Base-by-base conservation (phyloP, 2,329 filamentous ascomycete species). In the Sarocladiaceae sp. region DNA sequence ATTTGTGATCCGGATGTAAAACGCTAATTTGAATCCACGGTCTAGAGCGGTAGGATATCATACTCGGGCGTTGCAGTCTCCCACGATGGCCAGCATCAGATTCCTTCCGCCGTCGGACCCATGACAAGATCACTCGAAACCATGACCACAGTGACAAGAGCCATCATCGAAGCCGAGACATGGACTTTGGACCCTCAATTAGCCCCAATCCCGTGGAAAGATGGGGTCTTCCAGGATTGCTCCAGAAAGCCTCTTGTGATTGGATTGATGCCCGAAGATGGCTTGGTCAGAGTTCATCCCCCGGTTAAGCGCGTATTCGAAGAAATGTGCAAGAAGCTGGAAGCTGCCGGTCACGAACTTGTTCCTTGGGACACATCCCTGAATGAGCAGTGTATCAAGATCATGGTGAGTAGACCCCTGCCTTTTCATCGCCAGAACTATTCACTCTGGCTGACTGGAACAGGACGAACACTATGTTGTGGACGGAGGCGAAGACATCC, bases 401-500 rank as follows among this genome's bases (percentile, higher is more conserved):
- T 36, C 15, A n/a, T 36, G 33, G 33, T 36, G 33, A 7, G 18
- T 17, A 36, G 18, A n/a, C n/a, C n/a, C n/a, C 33, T 36, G 12
- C 15, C 33, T n/a, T n/a, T n/a, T n/a, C n/a, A n/a, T n/a, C n/a
- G n/a, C n/a, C n/a, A n/a, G n/a, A n/a, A n/a, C n/a, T n/a, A n/a
- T n/a, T n/a, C n/a, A n/a, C n/a, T n/a, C 33, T 36, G 6, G 40
- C 15, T 51, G 3, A 29, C n/a, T 11, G 22, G 1, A 13, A 2
- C n/a, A 71, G 79, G 82, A 87, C 56, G 65, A 71, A 20, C 86
- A 77, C 58, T 87, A 86, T 59, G 79, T 75, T 0, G 80, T 71
- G 1, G 83, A 87, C 51, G 83, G 83, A 5, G 76, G 82, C 15
- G 80, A 86, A 56, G 84, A 87, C 55, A 78, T 87, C 29, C 72